A percentile compares a stretch with the other conserved stretches of the same genome.
These are phyloP conservation scores for Aspergillus campestris DNA, from an alignment of 495 filamentous ascomycete genomes.

Conservation along the genomic window DNA sequence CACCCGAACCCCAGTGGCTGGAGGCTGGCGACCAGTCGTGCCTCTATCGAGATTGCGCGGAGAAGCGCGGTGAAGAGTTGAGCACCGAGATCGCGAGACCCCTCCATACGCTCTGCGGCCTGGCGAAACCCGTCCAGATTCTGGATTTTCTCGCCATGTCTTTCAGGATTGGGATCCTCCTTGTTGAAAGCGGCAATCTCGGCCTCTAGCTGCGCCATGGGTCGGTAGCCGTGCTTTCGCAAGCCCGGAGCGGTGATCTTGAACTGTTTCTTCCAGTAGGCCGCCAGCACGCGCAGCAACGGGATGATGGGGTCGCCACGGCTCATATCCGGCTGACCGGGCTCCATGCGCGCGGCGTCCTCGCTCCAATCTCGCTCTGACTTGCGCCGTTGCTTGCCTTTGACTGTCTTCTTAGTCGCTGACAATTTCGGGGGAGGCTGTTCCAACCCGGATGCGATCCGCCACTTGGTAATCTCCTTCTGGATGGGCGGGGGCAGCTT, in stretches of 20 bases:
- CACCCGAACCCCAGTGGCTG: conserved; percentile 89
- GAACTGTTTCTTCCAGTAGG: conserved; percentile 87
- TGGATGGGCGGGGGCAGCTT: conserved; percentile 57
- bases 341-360: conserved; percentile 58
- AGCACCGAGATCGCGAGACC: conserved; percentile 79
- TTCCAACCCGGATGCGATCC: conserved; percentile 54
- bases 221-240: conserved; percentile 84
- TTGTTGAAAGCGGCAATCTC: conserved; percentile 54
- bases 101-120: conserved; percentile 61
- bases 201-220: conserved; percentile 55
- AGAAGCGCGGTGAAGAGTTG: conserved; percentile 87
- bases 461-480: conserved; percentile 71
- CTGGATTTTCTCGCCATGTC: conserved; percentile 66
- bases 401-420: conserved; percentile 36
- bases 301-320: conserved; percentile 73
- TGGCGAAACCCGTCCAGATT: conserved; percentile 57
- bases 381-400: conserved; percentile 31
- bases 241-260: conserved; percentile 66
- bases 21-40: conserved; percentile 71
- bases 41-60: conserved; percentile 73
- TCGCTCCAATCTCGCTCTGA: conserved; percentile 66
- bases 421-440: conserved; percentile 19
- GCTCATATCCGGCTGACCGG: conserved; percentile 63
- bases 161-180: conserved; percentile 50
- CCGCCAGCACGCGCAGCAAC: conserved; percentile 64